phyloP scores from a whole-genome alignment of 108 stramenopile species.

The Heterococcus sp. region DNA sequence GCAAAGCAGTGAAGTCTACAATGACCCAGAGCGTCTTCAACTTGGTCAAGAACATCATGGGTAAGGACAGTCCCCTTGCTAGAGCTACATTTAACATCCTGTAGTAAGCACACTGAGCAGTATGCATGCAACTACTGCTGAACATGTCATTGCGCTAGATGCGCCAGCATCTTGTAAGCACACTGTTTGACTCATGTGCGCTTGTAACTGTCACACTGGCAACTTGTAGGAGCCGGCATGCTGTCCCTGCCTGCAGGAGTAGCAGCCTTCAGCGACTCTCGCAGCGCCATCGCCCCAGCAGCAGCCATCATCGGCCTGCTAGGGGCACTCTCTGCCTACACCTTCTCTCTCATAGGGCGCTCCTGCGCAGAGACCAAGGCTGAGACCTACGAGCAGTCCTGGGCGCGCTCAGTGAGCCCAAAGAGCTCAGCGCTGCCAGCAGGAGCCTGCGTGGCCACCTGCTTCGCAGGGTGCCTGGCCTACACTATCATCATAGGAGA shows the following conservation, averaged over 20 bases:
- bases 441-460: slow-evolving; percentile 74
- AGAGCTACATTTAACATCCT: no score
- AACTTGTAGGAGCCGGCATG: slow-evolving; percentile 64
- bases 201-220: no score
- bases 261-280: slow-evolving; percentile 72
- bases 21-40: slow-evolving; percentile 67
- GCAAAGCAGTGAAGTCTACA: slow-evolving; percentile 8
- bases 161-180: no score
- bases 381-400: slow-evolving; percentile 76
- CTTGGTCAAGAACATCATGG: slow-evolving; percentile 80
- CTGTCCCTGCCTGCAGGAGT: slow-evolving; percentile 84
- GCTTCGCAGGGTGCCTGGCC: slow-evolving; percentile 75
- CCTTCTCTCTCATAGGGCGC: slow-evolving; percentile 69
- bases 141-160: no score
- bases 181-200: no score
- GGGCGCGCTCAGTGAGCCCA: slow-evolving; percentile 76
- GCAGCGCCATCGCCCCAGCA: slow-evolving; percentile 85
- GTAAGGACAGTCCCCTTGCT: no score
- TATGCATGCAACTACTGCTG: no score
- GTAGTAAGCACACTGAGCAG: no score
- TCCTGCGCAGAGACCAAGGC: slow-evolving; percentile 34
- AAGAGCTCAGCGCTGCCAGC: slow-evolving; percentile 73
- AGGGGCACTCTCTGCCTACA: slow-evolving; percentile 78
- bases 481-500: slow-evolving; percentile 95
- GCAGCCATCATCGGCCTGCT: slow-evolving; percentile 68